Percentiles rank a stretch among this genome's conserved stretches.
Conservation (phyloP, 371 early-diverging fungal species). For the Mucor sp. region DNA sequence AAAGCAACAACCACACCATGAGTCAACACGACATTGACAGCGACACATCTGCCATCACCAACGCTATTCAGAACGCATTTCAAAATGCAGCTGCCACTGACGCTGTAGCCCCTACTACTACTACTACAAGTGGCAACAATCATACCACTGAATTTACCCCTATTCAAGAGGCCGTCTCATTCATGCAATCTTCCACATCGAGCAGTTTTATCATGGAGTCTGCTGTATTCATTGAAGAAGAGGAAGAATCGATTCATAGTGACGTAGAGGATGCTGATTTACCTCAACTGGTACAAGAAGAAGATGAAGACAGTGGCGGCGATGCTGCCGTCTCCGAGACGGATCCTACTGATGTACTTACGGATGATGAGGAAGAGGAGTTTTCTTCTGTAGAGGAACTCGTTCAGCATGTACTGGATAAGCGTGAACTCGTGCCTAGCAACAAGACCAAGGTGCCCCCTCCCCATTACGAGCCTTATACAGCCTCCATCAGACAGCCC, state of each 20-base stretch:
- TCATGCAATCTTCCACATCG: background rate
- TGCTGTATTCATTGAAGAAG: background rate
- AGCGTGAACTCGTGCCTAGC: background rate
- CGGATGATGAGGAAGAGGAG: background rate
- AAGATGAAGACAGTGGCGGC: no score
- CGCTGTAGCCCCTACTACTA: background rate
- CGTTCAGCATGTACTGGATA: background rate
- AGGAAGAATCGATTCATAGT: background rate
- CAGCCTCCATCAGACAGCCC: background rate
- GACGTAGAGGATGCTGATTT: background rate
- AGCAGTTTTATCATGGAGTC: background rate
- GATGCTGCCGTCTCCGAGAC: background rate
- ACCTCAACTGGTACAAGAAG: background rate
- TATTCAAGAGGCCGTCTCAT: constrained; percentile 12
- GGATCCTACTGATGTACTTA: background rate
- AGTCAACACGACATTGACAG: background rate
- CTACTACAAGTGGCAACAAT: background rate
- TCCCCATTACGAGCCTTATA: background rate
- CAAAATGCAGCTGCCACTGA: background rate
- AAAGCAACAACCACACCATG: background rate
- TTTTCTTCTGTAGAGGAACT: background rate
- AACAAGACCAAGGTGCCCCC: background rate
- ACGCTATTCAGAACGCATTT: background rate
- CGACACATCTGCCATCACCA: background rate
- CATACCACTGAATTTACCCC: background rate